Percentiles rank a stretch among this genome's conserved stretches.
phyloP scores from a whole-genome alignment of 805 yeast genomes.

The Cyberlindnera petersonii region DNA sequence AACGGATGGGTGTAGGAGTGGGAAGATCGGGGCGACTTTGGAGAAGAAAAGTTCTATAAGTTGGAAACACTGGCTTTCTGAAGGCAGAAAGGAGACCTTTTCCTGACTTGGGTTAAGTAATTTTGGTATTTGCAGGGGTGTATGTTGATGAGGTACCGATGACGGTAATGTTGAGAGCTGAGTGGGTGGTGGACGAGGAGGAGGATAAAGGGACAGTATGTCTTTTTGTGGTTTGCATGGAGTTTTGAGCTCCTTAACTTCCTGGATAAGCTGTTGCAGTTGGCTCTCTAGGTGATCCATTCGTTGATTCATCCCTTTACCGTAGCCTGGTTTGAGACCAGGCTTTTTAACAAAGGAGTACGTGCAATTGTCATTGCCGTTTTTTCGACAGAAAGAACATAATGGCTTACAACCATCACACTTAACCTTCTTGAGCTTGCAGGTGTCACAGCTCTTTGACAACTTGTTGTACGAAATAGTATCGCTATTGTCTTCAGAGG shows the following conservation, averaged over 20 bases:
- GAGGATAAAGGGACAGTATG: background rate
- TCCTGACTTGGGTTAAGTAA: constrained; percentile 16
- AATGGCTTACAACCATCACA: constrained; percentile 22
- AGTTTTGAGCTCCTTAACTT: constrained; percentile 3
- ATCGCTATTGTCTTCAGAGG: constrained; percentile 1
- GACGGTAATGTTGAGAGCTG: constrained; percentile 5
- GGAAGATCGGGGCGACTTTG: constrained; percentile 21
- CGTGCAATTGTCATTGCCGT: constrained; percentile 10
- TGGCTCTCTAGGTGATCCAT: constrained; percentile 20
- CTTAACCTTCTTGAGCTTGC: constrained; percentile 24
- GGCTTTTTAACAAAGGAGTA: constrained; percentile 24
- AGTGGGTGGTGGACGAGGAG: constrained; percentile 1
- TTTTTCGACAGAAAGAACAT: constrained; percentile 20
- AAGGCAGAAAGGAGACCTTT: constrained; percentile 11
- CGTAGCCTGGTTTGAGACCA: constrained; percentile 25
- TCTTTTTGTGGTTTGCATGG: background rate
- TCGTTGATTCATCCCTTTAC: constrained; percentile 21
- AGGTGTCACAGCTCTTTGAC: constrained; percentile 23
- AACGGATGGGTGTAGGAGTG: constrained; percentile 21
- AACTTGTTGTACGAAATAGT: constrained; percentile 8
- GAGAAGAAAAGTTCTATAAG: constrained; percentile 22
- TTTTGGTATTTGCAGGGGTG: constrained; percentile 18
- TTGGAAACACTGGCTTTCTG: constrained; percentile 13
- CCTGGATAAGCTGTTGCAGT: constrained; percentile 9
- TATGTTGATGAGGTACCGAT: too few relatives aligned